Evolutionary conservation across 2,329 filamentous ascomycete genomes (phyloP).

Genomic region (Westerdykella ornata): DNA sequence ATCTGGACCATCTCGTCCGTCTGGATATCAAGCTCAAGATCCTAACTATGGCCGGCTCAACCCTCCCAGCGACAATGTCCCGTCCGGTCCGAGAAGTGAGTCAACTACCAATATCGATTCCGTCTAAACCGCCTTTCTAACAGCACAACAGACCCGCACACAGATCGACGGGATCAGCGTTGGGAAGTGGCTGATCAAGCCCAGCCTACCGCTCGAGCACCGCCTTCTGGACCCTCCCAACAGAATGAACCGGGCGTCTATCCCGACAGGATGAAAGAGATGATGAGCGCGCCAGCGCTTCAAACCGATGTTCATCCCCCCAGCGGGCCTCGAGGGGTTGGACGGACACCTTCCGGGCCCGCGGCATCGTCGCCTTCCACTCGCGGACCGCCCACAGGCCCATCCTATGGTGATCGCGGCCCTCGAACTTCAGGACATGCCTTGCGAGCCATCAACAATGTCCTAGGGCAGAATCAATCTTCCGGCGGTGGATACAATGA

Average conservation of each 20-base stretch:
- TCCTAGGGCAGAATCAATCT: conserved; percentile 20
- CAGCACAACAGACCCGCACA: conserved; percentile 8
- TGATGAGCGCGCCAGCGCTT: conserved; percentile 27
- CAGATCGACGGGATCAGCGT: conserved; percentile 22
- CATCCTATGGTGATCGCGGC: conserved; percentile 24
- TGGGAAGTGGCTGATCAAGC: conserved; percentile 12
- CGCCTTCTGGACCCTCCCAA: conserved; percentile 28
- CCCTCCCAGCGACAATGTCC: conserved; percentile 42
- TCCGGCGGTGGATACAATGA: conserved; percentile 14
- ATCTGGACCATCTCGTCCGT: conserved; percentile 24
- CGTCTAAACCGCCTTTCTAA: conserved; percentile 5
- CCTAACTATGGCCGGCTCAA: conserved; percentile 47
- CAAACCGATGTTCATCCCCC: conserved; percentile 31
- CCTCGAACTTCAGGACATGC: conserved; percentile 19
- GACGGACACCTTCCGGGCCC: conserved; percentile 19
- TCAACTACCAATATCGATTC: conserved; percentile 28
- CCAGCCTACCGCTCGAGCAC: conserved; percentile 23
- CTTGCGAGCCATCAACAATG: conserved; percentile 25
- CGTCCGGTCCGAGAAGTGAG: conserved; percentile 49
- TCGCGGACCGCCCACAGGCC: conserved; percentile 31
- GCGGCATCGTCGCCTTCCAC: conserved; percentile 18
- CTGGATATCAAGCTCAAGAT: conserved; percentile 37
- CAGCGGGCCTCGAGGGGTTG: conserved; percentile 31
- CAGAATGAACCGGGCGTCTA: conserved; percentile 45
- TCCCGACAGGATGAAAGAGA: conserved; percentile 47